Percentiles rank a stretch among this genome's conserved stretches.
phyloP scores from a whole-genome alignment of 345 rosid species.

The Limnanthes douglasii region DNA sequence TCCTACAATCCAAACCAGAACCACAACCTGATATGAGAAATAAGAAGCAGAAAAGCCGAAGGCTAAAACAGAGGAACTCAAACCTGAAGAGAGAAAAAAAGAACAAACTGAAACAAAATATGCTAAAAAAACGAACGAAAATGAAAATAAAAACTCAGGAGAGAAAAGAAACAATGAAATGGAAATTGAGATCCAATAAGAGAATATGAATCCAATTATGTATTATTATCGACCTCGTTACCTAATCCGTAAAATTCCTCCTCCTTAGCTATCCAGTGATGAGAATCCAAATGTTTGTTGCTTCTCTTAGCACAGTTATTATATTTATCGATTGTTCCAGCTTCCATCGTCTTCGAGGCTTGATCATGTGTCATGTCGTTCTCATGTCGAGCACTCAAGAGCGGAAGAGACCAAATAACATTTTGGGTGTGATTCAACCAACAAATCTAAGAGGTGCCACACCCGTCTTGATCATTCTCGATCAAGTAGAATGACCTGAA shows the following conservation, averaged over 20 bases:
- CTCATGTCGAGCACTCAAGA: too few relatives aligned
- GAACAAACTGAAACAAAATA: too few relatives aligned
- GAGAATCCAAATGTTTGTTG: slow-evolving; percentile 95
- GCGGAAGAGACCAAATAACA: too few relatives aligned
- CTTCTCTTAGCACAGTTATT: slow-evolving; percentile 49
- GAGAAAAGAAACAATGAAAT: too few relatives aligned
- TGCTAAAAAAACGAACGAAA: slow-evolving; percentile 10
- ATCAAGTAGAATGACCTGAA: too few relatives aligned
- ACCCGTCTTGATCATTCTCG: too few relatives aligned
- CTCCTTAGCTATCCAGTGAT: slow-evolving; percentile 90
- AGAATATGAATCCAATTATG: slow-evolving; percentile 45
- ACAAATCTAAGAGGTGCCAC: too few relatives aligned
- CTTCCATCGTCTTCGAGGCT: too few relatives aligned
- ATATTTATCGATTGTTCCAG: too few relatives aligned
- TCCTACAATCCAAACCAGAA: slow-evolving; percentile 58
- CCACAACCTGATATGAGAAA: slow-evolving; percentile 12
- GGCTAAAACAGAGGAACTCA: slow-evolving; percentile 18
- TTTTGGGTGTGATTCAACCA: too few relatives aligned
- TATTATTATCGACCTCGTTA: slow-evolving; percentile 48
- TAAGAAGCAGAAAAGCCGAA: slow-evolving; percentile 25
- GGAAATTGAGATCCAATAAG: slow-evolving; percentile 23
- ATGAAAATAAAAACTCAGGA: neutral
- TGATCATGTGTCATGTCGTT: too few relatives aligned
- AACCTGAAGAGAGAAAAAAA: slow-evolving; percentile 19
- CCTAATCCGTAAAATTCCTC: slow-evolving; percentile 54